These are phyloP conservation scores for Trichophyton mentagrophytes DNA, from an alignment of 2,329 filamentous ascomycete species.

Conservation along the genomic window DNA sequence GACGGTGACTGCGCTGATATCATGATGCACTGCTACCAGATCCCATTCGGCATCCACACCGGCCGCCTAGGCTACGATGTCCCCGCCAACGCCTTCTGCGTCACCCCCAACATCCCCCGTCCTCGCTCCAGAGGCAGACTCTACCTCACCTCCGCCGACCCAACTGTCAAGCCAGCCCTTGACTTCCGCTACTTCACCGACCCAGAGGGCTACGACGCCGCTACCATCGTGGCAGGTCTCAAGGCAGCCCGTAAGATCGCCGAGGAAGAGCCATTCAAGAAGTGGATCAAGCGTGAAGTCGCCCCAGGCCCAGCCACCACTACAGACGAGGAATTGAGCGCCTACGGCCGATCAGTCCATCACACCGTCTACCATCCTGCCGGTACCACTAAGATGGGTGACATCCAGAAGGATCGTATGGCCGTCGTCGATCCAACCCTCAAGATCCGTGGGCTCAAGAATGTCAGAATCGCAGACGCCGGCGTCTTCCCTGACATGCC, in stretches of 20 bases:
- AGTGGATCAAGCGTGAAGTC: constrained; percentile 72
- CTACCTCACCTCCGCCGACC: constrained; percentile 64
- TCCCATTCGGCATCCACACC: constrained; percentile 82
- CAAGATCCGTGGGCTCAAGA: constrained; percentile 58
- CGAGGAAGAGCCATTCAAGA: constrained; percentile 60
- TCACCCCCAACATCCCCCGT: constrained; percentile 82
- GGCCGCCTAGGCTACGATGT: constrained; percentile 61
- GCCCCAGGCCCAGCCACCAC: constrained; percentile 62
- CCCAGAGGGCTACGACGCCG: constrained; percentile 70
- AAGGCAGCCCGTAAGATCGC: constrained; percentile 66
- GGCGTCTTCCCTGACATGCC: constrained; percentile 82
- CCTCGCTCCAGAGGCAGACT: constrained; percentile 64
- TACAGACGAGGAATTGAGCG: constrained; percentile 65
- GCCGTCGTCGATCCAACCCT: constrained; percentile 71
- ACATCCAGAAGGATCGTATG: constrained; percentile 51
- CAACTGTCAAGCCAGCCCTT: constrained; percentile 63
- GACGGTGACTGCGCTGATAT: constrained; percentile 70
- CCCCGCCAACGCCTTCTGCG: constrained; percentile 71
- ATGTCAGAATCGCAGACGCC: constrained; percentile 69
- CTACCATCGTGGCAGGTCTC: constrained; percentile 65
- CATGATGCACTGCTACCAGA: constrained; percentile 97
- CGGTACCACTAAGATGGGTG: constrained; percentile 83
- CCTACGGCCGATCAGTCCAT: constrained; percentile 68
- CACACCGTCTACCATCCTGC: constrained; percentile 87
- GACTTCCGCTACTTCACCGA: constrained; percentile 88